Percentiles rank a stretch among this genome's conserved stretches.
Evolutionary conservation across 768 basidiomycete species (phyloP).

Genomic region (Tubosaeta sp.): DNA sequence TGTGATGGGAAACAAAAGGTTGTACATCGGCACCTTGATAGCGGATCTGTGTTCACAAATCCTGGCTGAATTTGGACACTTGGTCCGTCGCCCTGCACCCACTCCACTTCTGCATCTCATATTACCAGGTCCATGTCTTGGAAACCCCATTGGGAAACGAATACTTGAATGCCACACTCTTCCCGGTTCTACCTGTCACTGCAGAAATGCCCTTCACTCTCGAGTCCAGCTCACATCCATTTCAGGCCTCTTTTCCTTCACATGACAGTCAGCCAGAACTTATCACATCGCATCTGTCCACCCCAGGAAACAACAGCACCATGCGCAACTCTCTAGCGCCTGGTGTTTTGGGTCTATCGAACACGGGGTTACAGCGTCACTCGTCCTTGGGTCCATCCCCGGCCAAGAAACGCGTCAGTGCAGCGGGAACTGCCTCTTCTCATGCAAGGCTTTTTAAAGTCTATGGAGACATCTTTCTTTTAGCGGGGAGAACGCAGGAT

Average conservation of each 20-base stretch:
- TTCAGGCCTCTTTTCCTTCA: slow-evolving; percentile 43
- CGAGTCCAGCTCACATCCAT: slow-evolving; percentile 40
- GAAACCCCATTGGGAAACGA: slow-evolving; percentile 86
- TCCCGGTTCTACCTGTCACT: slow-evolving; percentile 58
- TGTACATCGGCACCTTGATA: slow-evolving; percentile 84
- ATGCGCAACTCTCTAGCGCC: slow-evolving; percentile 54
- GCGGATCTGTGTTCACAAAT: slow-evolving; percentile 88
- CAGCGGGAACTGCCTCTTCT: slow-evolving; percentile 65
- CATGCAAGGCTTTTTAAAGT: slow-evolving; percentile 87
- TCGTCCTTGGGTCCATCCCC: slow-evolving; percentile 43
- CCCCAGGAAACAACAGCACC: slow-evolving; percentile 29
- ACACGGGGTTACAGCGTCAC: slow-evolving; percentile 41
- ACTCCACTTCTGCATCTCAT: slow-evolving; percentile 6
- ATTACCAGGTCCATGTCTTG: slow-evolving; percentile 61
- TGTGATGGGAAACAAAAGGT: slow-evolving; percentile 81
- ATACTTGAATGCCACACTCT: slow-evolving; percentile 65
- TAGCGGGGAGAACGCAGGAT: slow-evolving; percentile 83
- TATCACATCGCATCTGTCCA: slow-evolving; percentile 15
- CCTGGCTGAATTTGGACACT: slow-evolving; percentile 75
- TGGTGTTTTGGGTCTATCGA: slow-evolving; percentile 10
- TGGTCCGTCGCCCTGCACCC: slow-evolving; percentile 51
- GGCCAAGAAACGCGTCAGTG: slow-evolving; percentile 57
- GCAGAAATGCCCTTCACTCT: slow-evolving; percentile 59
- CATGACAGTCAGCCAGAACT: slow-evolving; percentile 59
- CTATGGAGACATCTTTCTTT: slow-evolving; percentile 81